Base-by-base conservation (phyloP, 1,139 yeast species). In the Pichia sp. region DNA sequence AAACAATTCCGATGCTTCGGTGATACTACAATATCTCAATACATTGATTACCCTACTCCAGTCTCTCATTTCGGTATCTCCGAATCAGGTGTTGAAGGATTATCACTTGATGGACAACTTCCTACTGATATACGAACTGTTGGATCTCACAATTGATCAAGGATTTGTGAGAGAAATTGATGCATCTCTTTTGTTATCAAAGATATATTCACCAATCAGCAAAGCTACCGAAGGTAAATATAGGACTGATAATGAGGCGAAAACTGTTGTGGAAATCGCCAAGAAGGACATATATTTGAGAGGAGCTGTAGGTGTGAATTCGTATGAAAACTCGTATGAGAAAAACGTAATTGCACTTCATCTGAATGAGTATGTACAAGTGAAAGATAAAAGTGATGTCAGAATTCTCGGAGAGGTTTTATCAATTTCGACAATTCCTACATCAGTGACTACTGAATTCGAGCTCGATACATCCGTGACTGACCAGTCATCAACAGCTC, bases 161-260 rank as follows among this genome's bases (percentile, higher is more conserved):
- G 99, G 98, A 1, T 86, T 82, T 63, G 95, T 97, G 0, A 84
- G 82, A 57, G 81, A 80, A 59, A 78, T 91, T 57, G 97, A 91
- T 53, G 67, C 74, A 5, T 74, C 74, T 45, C 70, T 76, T 2
- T 67, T 84, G 41, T 20, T 73, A 69, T 58, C 74, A 54, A 8
- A 50, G 29, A 29, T 50, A 61, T 30, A 31, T 8, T 38, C 34
- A 16, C 27, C 55, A 17, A 31, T 47, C 47, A 9, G 27, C 36
- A 40, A 50, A 49, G 46, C 48, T 6, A 20, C 16, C 9, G 47
- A 30, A 46, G 24, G 16, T 33, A 40, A 46, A 20, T 34, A 20
- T 5, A 30, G 29, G 20, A 38, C 42, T 6, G 30, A 17, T 36
- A 7, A 12, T 4, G 29, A 34, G 20, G 41, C 40, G 27, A 27